Percentiles rank a stretch among this genome's conserved stretches.
Evolutionary conservation across 495 filamentous ascomycete genomes (phyloP).

Genomic region (Evernia prunastri): DNA sequence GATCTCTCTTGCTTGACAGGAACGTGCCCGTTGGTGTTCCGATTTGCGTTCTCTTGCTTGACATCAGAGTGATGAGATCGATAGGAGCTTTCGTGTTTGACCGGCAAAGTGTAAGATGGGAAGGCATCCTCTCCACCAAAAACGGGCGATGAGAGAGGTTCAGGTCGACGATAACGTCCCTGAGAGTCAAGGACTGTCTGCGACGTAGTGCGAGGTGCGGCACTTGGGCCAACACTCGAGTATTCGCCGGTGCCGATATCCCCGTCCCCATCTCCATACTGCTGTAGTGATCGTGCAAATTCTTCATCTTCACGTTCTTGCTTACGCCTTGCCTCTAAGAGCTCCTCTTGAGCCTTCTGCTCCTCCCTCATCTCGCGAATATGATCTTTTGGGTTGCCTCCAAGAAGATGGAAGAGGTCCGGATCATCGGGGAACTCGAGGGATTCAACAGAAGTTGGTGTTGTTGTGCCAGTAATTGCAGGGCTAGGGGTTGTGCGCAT

Average conservation of each 20-base stretch:
- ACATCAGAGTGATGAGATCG: not conserved
- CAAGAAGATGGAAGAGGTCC: slow-evolving; percentile 29
- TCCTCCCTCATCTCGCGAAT: slow-evolving; percentile 36
- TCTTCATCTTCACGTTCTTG: slow-evolving; percentile 44
- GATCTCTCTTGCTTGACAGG: slow-evolving; percentile 15
- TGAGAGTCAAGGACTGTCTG: slow-evolving; percentile 27
- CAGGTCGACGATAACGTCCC: slow-evolving; percentile 20
- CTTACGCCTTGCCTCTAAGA: slow-evolving; percentile 31
- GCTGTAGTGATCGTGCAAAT: slow-evolving; percentile 38
- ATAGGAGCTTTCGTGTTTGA: slow-evolving; percentile 7
- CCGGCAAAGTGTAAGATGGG: slow-evolving; percentile 3
- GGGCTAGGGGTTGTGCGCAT: slow-evolving; percentile 32
- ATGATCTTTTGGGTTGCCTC: slow-evolving; percentile 29
- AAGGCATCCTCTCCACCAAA: slow-evolving; percentile 4
- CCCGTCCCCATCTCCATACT: slow-evolving; percentile 22
- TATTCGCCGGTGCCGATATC: not conserved
- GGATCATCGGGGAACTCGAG: slow-evolving; percentile 23
- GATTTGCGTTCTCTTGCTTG: slow-evolving; percentile 3
- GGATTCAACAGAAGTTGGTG: slow-evolving; percentile 28
- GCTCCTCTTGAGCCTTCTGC: slow-evolving; percentile 35
- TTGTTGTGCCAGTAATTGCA: slow-evolving; percentile 26
- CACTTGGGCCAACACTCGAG: slow-evolving; percentile 7
- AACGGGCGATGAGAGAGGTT: slow-evolving; percentile 10
- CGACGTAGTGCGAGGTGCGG: slow-evolving; percentile 11
- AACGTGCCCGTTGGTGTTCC: not conserved